Evolutionary conservation across 179 eudicot species (phyloP).

Genomic region (Drosera spatulata): DNA sequence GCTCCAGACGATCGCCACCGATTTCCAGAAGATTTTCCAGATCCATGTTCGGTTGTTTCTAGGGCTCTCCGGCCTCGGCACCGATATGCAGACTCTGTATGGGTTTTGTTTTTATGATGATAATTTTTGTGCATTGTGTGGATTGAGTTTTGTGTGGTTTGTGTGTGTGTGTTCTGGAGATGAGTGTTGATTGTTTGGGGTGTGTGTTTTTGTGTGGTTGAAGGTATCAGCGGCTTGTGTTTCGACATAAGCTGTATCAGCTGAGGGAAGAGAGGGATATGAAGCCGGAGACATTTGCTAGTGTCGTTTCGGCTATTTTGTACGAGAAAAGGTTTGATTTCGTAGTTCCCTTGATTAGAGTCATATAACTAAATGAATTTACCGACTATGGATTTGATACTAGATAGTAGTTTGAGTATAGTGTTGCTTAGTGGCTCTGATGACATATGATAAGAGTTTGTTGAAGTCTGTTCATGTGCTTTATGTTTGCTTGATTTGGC

Average conservation of each 20-base stretch:
- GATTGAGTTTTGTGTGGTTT: too few species aligned
- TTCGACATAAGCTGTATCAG: slow-evolving; percentile 81
- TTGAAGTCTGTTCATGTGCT: too few species aligned
- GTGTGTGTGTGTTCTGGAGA: too few species aligned
- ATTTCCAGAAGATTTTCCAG: slow-evolving; percentile 68
- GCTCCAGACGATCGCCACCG: slow-evolving; percentile 84
- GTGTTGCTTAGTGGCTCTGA: too few species aligned
- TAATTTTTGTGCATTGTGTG: too few species aligned
- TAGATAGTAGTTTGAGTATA: too few species aligned
- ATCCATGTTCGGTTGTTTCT: slow-evolving; percentile 71
- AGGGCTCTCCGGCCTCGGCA: slow-evolving; percentile 75
- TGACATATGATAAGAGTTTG: too few species aligned
- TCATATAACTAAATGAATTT: too few species aligned
- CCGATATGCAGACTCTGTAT: slow-evolving; percentile 87
- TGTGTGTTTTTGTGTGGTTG: neutral
- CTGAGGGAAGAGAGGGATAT: slow-evolving; percentile 95
- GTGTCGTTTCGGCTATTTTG: slow-evolving; percentile 87
- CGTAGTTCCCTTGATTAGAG: too few species aligned
- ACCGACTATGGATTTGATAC: too few species aligned
- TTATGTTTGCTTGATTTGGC: too few species aligned
- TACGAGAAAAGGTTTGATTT: slow-evolving; percentile 77
- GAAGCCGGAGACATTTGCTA: slow-evolving; percentile 98
- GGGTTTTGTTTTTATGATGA: neutral
- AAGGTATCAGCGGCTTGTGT: slow-evolving; percentile 77
- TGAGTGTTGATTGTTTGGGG: too few species aligned